Evolutionary conservation across 2,329 filamentous ascomycete species (phyloP).

Genomic region (Zelopaecilomyces penicillatus): DNA sequence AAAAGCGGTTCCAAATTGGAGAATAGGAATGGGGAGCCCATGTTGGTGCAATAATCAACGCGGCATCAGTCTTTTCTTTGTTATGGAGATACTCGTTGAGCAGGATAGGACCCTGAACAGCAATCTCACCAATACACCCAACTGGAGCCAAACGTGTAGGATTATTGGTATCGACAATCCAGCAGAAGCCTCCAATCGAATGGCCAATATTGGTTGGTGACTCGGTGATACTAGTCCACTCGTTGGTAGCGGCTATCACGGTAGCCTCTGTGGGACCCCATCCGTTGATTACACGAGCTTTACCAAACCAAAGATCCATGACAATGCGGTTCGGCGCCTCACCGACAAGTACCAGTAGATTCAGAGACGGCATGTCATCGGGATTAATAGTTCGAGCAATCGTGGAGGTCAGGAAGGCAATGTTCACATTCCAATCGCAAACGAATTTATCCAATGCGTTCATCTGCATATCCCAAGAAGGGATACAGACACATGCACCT

Average conservation of each 20-base stretch:
- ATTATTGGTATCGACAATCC: constrained; percentile 6
- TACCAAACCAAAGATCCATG: no score
- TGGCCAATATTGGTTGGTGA: constrained; percentile 4
- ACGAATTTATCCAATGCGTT: no score
- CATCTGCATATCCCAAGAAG: no score
- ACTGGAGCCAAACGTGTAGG: constrained; percentile 1
- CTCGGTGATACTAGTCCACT: neutral
- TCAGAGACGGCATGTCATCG: no score
- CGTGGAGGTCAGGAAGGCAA: no score
- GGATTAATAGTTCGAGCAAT: no score
- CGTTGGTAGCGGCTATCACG: constrained; percentile 1
- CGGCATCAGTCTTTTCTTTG: constrained; percentile 2
- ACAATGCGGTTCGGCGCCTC: no score
- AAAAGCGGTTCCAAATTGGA: constrained; percentile 17
- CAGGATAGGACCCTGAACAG: constrained; percentile 5
- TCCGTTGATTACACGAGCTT: no score
- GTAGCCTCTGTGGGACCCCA: neutral
- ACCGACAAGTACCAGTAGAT: no score
- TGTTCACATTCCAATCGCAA: no score
- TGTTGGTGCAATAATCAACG: constrained; percentile 15
- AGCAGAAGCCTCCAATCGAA: constrained; percentile 7
- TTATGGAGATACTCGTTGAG: constrained; percentile 4
- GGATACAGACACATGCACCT: no score
- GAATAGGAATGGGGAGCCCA: constrained; percentile 17
- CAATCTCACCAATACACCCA: constrained; percentile 4